phyloP scores from a whole-genome alignment of 2,329 filamentous ascomycete genomes.

The Albophoma yamanashiensis region DNA sequence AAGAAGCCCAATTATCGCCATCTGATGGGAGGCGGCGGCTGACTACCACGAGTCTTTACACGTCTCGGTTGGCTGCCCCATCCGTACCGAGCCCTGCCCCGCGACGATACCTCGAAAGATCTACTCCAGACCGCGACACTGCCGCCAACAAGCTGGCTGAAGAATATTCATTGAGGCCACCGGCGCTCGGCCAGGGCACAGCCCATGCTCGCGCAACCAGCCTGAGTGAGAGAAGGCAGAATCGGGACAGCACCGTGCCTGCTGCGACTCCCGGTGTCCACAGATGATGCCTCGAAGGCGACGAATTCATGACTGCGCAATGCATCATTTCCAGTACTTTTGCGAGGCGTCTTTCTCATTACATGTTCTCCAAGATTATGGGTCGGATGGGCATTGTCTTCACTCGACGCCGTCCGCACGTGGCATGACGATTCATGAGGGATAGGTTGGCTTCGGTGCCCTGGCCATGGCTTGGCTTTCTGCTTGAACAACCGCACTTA shows the following conservation, averaged over 20 bases:
- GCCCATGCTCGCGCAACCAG: slow-evolving; percentile 34
- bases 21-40: slow-evolving; percentile 35
- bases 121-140: slow-evolving; percentile 28
- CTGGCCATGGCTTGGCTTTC: neutral
- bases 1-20: slow-evolving; percentile 22
- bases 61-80: slow-evolving; percentile 32
- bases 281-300: slow-evolving; percentile 27
- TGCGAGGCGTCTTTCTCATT: neutral
- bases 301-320: slow-evolving; percentile 17
- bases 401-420: neutral
- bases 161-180: slow-evolving; percentile 24
- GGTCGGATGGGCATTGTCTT: neutral
- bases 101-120: slow-evolving; percentile 39
- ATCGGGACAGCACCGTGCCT: slow-evolving; percentile 28
- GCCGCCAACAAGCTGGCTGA: slow-evolving; percentile 14
- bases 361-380: neutral
- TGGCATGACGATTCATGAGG: slow-evolving; percentile 13
- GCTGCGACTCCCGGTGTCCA: slow-evolving; percentile 27
- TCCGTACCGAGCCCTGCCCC: slow-evolving; percentile 24
- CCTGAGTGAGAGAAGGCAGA: slow-evolving; percentile 28
- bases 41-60: slow-evolving; percentile 33
- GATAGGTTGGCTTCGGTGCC: slow-evolving; percentile 4
- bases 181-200: slow-evolving; percentile 30
- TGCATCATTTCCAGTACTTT: neutral
- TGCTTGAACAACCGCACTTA: neutral